A percentile compares a stretch with the other conserved stretches of the same genome.
phyloP scores from a whole-genome alignment of 1,284 basidiomycete species.

The Cerioporus squamosus region DNA sequence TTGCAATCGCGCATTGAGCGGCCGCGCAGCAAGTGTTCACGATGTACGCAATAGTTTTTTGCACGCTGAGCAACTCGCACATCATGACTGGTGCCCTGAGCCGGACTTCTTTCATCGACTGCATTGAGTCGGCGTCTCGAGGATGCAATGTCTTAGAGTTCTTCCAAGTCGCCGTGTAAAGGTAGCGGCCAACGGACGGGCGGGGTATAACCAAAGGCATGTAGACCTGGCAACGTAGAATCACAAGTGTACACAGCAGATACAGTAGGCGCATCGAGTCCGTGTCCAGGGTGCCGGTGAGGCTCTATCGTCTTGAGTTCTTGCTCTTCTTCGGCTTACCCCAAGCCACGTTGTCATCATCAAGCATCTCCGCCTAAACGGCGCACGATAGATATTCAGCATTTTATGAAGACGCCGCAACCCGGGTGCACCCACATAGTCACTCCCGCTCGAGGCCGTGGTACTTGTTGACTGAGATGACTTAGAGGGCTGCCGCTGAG shows the following conservation, averaged over 20 bases:
- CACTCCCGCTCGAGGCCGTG: not conserved
- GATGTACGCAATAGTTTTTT: not conserved
- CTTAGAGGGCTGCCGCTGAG: constrained; percentile 2
- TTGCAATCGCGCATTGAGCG: too few species aligned
- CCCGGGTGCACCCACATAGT: constrained; percentile 12
- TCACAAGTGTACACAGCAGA: too few species aligned
- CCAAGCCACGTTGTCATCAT: constrained; percentile 32
- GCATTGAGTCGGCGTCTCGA: not conserved
- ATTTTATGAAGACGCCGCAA: not conserved
- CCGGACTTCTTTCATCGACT: not conserved
- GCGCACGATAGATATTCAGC: not conserved
- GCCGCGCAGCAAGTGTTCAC: not conserved
- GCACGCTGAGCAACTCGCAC: constrained; percentile 9
- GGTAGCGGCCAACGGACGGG: too few species aligned
- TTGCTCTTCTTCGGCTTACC: constrained; percentile 25
- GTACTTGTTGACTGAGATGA: not conserved
- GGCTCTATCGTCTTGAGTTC: constrained; percentile 11
- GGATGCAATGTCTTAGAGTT: not conserved
- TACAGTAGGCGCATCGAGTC: not conserved
- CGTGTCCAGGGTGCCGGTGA: too few species aligned
- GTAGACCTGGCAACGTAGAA: too few species aligned
- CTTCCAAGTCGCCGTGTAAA: not conserved
- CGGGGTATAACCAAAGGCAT: too few species aligned
- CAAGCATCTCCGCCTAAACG: constrained; percentile 30
- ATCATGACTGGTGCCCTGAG: constrained; percentile 13